Evolutionary conservation across 202 grass and related monocot genomes (phyloP), one percentile per base, ranked within the genome.

Genomic region (Panicum virgatum): DNA sequence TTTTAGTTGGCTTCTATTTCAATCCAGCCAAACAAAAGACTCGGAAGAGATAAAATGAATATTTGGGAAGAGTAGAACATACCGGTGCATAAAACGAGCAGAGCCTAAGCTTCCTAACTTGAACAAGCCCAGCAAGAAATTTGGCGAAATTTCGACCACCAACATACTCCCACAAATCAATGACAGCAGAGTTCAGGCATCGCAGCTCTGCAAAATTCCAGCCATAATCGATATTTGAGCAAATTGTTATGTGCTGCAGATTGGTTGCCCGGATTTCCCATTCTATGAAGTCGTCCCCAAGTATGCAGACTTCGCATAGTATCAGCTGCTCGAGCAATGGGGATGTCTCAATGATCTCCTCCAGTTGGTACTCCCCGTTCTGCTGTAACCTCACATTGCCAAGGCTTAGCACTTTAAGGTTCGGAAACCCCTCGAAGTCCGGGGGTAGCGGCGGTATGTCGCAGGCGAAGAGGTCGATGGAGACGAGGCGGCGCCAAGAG

Each of bases 161-260:
- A 23, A 70, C 10, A 70, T 62, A 70, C 13, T 69, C n/a, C 29
- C 39, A 40, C 51, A 69, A 77, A 68, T 61, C n/a, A 9, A 84
- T 69, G 52, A 69, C 13, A 12, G 52, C 73, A 4, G 20, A 77
- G 8, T 13, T 15, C 20, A 84, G 52, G 52, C 27, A 26, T 29
- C 27, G 53, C 82, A 84, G 30, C 9, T 84, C 73, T n/a, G 45
- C 25, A 22, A 78, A 44, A 36, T 71, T 85, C 64, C 83, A 78
- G n/a, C 53, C 74, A 62, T 52, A 29, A 29, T 32, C 36, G 0
- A 5, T 15, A 14, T 11, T 0, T 4, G 73, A 77, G 58, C 3
- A 61, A 22, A 70, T 61, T 11, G 2, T 50, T 20, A 84, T 25
- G 42, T 40, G 29, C n/a, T 27, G 32, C 10, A 84, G 52, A 70